Percentiles rank a stretch among this genome's conserved stretches.
These are phyloP conservation scores for Linum lewisii DNA, from an alignment of 345 rosid species.

Conservation along the genomic window DNA sequence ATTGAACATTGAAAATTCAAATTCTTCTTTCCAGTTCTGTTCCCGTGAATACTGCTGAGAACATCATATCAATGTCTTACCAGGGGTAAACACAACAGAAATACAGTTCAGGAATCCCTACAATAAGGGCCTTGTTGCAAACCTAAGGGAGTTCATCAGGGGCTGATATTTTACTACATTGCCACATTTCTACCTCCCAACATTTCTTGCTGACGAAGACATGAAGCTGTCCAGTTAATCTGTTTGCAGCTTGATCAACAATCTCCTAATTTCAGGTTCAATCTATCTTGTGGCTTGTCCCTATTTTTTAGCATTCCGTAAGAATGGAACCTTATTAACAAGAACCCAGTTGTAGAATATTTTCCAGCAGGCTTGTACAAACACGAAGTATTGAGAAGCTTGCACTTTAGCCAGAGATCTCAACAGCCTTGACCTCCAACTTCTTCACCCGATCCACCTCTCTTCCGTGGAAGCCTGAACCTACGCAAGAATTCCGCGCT, in stretches of 20 bases:
- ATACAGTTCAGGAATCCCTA: slow-evolving; percentile 38
- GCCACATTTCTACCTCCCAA: not conserved
- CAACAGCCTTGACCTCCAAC: not conserved
- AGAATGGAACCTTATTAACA: not conserved
- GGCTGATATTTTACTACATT: not conserved
- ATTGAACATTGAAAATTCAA: slow-evolving; percentile 5
- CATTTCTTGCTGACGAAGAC: too few species aligned
- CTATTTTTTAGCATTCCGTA: not conserved
- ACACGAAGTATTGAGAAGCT: too few species aligned
- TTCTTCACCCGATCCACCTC: not conserved
- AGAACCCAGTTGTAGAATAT: too few species aligned
- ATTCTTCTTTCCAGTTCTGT: not conserved
- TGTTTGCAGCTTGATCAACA: not conserved
- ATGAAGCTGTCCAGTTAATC: too few species aligned
- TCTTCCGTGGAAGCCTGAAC: slow-evolving; percentile 1
- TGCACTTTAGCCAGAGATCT: too few species aligned
- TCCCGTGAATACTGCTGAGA: not conserved
- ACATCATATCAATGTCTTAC: not conserved
- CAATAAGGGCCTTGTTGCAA: slow-evolving; percentile 37
- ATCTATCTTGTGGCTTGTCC: not conserved
- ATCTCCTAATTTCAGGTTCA: not conserved
- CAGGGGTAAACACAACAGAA: slow-evolving; percentile 25
- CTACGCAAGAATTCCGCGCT: not conserved
- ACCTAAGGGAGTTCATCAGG: slow-evolving; percentile 32
- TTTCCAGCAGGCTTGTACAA: too few species aligned